Evolutionary conservation across 2,329 filamentous ascomycete genomes (phyloP).

Genomic region (Ceratocystis cacaofunesta): DNA sequence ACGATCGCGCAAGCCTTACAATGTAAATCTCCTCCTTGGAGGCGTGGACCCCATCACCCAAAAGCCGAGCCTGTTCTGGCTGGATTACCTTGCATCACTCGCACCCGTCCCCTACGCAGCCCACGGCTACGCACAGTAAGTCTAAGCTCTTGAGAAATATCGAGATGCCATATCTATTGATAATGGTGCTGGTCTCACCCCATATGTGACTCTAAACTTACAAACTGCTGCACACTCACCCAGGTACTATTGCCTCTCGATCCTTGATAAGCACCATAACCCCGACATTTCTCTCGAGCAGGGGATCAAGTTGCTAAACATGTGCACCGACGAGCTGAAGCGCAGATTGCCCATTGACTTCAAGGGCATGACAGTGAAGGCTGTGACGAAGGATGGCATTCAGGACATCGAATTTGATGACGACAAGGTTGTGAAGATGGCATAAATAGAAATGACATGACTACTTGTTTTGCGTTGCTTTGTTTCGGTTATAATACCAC

Average conservation of each 20-base stretch:
- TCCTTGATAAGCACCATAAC: conserved; percentile 96
- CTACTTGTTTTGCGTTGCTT: conserved; percentile 9
- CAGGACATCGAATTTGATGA: conserved; percentile 74
- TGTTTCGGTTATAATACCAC: conserved; percentile 5
- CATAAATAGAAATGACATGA: conserved; percentile 28
- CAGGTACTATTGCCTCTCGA: conserved; percentile 93
- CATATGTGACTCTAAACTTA: neutral
- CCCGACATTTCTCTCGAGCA: conserved; percentile 80
- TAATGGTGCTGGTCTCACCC: no score
- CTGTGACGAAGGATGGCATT: conserved; percentile 87
- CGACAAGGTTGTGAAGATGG: conserved; percentile 51
- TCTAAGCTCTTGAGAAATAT: neutral
- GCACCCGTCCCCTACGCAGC: conserved; percentile 87
- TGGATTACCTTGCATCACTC: conserved; percentile 85
- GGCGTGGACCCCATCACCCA: conserved; percentile 84
- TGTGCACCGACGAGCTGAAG: conserved; percentile 97
- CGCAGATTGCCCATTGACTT: conserved; percentile 94
- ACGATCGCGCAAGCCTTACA: conserved; percentile 86
- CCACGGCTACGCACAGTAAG: conserved; percentile 93
- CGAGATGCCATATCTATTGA: no score
- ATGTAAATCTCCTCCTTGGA: conserved; percentile 87
- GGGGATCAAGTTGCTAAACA: conserved; percentile 78
- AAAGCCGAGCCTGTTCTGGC: conserved; percentile 88
- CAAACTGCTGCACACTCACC: neutral
- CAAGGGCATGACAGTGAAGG: conserved; percentile 92